Conservation (phyloP, 768 basidiomycete genomes). For the Pleurotus platypus region DNA sequence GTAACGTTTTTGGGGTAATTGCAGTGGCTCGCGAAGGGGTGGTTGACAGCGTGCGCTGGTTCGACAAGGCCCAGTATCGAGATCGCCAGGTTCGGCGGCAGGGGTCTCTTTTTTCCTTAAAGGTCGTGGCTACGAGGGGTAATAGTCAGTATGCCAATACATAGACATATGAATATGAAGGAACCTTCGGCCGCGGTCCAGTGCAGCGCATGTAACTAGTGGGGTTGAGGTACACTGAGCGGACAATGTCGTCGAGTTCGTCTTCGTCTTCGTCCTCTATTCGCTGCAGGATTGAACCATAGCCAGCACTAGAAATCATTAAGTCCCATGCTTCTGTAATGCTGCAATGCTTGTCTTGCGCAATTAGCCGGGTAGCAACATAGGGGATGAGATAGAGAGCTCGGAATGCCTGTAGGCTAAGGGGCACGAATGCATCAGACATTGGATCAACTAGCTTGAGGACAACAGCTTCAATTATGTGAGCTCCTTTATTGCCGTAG, state of each 20-base stretch:
- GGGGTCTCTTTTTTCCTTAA: no score
- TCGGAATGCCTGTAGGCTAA: background rate
- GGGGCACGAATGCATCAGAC: background rate
- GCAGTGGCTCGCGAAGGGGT: no score
- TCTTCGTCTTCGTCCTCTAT: conserved; percentile 4
- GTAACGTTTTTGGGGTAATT: no score
- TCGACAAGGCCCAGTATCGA: no score
- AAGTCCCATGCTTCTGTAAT: conserved; percentile 1
- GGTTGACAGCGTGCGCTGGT: no score
- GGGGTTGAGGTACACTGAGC: background rate
- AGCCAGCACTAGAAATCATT: conserved; percentile 1
- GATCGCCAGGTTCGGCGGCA: no score
- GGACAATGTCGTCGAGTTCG: conserved; percentile 5
- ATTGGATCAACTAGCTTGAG: background rate
- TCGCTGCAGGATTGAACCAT: background rate
- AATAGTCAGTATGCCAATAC: no score
- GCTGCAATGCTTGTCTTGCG: background rate
- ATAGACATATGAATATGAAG: no score
- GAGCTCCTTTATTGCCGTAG: conserved; percentile 5
- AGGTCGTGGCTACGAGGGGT: no score
- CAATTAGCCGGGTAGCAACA: background rate
- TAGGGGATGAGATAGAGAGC: conserved; percentile 3
- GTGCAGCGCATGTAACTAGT: no score
- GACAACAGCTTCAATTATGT: background rate
- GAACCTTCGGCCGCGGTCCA: no score